Evolutionary conservation across 2,329 filamentous ascomycete genomes (phyloP).

Genomic region (Zasmidium cellare): DNA sequence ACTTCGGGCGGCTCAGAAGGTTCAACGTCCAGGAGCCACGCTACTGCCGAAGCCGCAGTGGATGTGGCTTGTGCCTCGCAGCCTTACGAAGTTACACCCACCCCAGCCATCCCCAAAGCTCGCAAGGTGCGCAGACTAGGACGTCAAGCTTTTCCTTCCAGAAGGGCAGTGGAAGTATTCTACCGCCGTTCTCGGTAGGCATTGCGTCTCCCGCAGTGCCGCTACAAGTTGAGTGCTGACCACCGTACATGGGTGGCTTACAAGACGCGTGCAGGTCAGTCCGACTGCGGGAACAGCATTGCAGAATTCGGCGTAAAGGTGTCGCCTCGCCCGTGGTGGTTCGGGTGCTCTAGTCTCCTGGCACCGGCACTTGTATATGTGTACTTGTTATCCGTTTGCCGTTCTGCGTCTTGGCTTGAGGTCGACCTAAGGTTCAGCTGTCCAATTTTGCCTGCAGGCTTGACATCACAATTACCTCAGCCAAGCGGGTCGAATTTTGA

Average conservation of each 20-base stretch:
- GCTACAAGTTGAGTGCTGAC: not conserved
- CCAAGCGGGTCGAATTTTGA: conserved; percentile 1
- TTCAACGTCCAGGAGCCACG: not conserved
- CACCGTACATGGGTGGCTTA: not conserved
- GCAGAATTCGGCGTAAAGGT: not conserved
- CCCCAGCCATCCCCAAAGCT: conserved; percentile 1
- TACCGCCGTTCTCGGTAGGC: not conserved
- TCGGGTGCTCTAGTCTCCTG: not conserved
- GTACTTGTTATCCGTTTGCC: not conserved
- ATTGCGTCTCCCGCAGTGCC: not conserved
- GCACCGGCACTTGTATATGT: not conserved
- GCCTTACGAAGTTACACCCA: conserved; percentile 1
- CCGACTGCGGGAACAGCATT: not conserved
- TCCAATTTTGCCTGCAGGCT: not conserved
- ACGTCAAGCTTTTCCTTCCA: conserved; percentile 16
- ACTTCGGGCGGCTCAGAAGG: not conserved
- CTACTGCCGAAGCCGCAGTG: not conserved
- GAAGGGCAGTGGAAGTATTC: conserved; percentile 1
- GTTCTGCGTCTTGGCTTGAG: not conserved
- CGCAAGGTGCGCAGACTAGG: not conserved
- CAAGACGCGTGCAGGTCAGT: not conserved
- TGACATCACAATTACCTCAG: conserved; percentile 6
- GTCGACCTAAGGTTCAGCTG: not conserved
- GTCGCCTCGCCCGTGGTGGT: not conserved
- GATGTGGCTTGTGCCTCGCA: not conserved